A percentile compares a stretch with the other conserved stretches of the same genome.
Evolutionary conservation across 305 asterid species (phyloP).

Genomic region (Fraxinus floribunda): DNA sequence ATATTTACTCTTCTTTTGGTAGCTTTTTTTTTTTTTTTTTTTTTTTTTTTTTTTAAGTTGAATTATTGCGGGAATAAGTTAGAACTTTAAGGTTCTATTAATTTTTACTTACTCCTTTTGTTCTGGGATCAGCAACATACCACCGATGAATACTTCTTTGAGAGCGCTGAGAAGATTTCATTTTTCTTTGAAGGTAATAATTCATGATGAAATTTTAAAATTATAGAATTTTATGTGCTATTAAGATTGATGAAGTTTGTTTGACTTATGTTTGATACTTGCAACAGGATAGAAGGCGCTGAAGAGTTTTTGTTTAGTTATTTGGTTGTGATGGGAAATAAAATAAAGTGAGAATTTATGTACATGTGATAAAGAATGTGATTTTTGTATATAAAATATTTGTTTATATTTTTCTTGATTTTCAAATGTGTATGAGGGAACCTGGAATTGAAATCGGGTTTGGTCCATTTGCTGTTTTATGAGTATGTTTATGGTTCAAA

Average conservation of each 20-base stretch:
- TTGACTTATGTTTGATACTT: neutral
- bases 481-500: neutral
- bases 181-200: constrained; percentile 89
- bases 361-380: neutral
- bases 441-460: neutral
- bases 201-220: neutral
- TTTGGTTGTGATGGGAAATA: neutral
- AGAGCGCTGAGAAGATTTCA: constrained; percentile 93
- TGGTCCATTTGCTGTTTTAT: neutral
- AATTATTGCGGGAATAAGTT: neutral
- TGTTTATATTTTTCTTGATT: neutral
- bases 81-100: neutral
- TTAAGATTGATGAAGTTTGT: constrained; percentile 2
- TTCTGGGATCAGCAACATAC: constrained; percentile 54
- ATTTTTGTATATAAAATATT: neutral
- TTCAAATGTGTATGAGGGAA: neutral
- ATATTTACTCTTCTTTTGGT: neutral
- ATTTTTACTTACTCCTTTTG: constrained; percentile 5
- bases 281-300: neutral
- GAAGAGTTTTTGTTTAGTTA: neutral
- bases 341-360: neutral
- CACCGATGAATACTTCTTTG: constrained; percentile 74
- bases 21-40: too few species aligned
- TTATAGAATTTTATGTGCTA: neutral
- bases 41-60: too few species aligned